Evolutionary conservation across 441 rosid genomes (phyloP).

Genomic region (Croton laevigatus): DNA sequence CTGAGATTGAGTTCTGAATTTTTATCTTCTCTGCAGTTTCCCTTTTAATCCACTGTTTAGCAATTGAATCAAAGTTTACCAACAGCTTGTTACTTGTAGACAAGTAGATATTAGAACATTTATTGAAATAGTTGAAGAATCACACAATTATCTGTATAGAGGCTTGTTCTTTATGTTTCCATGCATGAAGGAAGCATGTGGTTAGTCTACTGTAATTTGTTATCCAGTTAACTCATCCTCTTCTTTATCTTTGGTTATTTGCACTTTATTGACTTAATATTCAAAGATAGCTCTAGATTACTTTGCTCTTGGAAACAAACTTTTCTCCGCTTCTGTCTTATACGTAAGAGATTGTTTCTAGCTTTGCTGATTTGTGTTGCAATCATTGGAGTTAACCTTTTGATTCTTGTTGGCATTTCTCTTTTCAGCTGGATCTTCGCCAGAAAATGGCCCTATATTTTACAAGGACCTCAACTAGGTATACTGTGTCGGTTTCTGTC

Average conservation of each 20-base stretch:
- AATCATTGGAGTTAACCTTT: slow-evolving; percentile 3
- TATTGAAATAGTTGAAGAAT: neutral
- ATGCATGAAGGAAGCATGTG: neutral
- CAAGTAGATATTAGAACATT: neutral
- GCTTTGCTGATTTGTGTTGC: neutral
- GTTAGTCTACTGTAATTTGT: neutral
- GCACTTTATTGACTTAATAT: neutral
- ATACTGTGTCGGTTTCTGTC: slow-evolving; percentile 73
- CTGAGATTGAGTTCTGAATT: neutral
- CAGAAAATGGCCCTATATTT: slow-evolving; percentile 86
- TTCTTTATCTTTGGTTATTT: neutral
- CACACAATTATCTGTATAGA: neutral
- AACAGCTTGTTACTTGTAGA: neutral
- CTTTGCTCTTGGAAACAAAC: neutral
- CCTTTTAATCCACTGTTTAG: neutral
- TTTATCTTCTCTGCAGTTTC: neutral
- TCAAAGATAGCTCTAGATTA: neutral
- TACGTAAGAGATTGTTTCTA: neutral
- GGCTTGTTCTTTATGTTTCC: neutral
- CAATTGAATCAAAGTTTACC: neutral
- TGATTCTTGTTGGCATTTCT: slow-evolving; percentile 16
- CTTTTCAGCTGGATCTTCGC: slow-evolving; percentile 97
- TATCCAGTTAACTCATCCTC: neutral
- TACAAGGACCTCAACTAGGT: slow-evolving; percentile 92
- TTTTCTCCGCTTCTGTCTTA: neutral